Base-by-base conservation (phyloP, 108 stramenopile genomes). In the Skeletonema menzelii region DNA sequence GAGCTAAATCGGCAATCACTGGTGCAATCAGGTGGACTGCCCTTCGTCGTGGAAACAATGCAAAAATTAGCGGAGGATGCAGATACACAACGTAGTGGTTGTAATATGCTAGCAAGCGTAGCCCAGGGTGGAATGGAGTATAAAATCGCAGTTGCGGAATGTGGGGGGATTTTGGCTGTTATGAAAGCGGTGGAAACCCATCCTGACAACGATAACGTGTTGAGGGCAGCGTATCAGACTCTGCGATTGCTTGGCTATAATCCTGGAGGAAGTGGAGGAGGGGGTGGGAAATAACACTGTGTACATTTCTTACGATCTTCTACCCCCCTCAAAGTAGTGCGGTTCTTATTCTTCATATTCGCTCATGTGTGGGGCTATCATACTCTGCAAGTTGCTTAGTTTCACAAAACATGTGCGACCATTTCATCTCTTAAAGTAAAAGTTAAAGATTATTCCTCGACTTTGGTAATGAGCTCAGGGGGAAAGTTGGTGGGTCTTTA, bases 131-230 rank as follows among this genome's bases (percentile, higher is more conserved):
- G 77, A 34, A 67, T 78, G 70, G 77, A 78, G 49, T 70, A 57
- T 60, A 78, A 78, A 68, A 72, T 78, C 38, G 56, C 56, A 19
- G 77, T 78, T 28, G 70, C 70, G n/a, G 77, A 78, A 60, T 59
- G 65, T 59, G 77, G 70, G 47, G 77, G 77, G 59, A 70, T 78
- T 46, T 65, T 78, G 70, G 77, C 77, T 37, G 77, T 78, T 30
- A 78, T 78, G 77, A 78, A 78, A 65, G 77, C 77, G 10, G 77
- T 78, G 59, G 77, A 78, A 63, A 71, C 63, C 66, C 77, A 78
- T 71, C 70, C 77, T 20, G 77, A 78, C 17, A 71, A 78, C 63
- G 70, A 71, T 38, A 59, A 59, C 40, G 65, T 78, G 14, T 44
- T 78, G 70, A 78, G 65, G 70, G 69, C 69, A 14, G 77, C 77